Evolutionary conservation across 2,329 filamentous ascomycete genomes (phyloP).

Genomic region (Ceratocystis papillata): DNA sequence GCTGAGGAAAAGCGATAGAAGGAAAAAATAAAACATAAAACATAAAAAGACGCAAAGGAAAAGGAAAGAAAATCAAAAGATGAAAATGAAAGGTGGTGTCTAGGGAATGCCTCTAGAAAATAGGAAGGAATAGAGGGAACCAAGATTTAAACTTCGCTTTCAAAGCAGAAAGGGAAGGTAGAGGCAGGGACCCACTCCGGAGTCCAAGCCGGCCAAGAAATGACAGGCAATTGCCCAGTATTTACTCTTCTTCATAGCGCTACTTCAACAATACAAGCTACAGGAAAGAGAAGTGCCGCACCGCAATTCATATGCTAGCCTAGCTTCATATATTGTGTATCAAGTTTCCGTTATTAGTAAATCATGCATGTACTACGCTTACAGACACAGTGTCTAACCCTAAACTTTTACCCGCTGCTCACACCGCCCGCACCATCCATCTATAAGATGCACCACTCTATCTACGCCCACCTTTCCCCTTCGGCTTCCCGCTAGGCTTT

Average conservation of each 20-base stretch:
- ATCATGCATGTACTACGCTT: background rate
- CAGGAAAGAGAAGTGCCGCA: background rate
- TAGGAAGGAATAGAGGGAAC: too few species aligned
- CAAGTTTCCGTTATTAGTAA: slow-evolving; percentile 8
- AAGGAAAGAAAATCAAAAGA: background rate
- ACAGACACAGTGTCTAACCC: background rate
- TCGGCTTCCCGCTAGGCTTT: slow-evolving; percentile 28
- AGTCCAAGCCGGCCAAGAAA: background rate
- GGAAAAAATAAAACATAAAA: background rate
- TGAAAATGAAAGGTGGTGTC: background rate
- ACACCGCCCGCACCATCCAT: background rate
- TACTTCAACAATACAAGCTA: background rate
- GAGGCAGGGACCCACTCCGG: background rate
- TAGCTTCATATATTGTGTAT: background rate
- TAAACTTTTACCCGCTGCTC: slow-evolving; percentile 2
- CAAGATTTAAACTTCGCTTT: background rate
- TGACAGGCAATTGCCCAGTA: too few species aligned
- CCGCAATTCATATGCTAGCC: too few species aligned
- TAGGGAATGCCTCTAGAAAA: too few species aligned
- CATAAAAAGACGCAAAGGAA: background rate
- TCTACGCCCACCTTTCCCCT: slow-evolving; percentile 25
- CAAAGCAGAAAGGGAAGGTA: background rate
- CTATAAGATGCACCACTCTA: slow-evolving; percentile 16
- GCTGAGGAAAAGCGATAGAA: background rate
- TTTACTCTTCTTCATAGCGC: too few species aligned